Percentiles rank a stretch among this genome's conserved stretches.
Evolutionary conservation across 2,329 filamentous ascomycete genomes (phyloP).

Genomic region (Sporothrix schenckii): DNA sequence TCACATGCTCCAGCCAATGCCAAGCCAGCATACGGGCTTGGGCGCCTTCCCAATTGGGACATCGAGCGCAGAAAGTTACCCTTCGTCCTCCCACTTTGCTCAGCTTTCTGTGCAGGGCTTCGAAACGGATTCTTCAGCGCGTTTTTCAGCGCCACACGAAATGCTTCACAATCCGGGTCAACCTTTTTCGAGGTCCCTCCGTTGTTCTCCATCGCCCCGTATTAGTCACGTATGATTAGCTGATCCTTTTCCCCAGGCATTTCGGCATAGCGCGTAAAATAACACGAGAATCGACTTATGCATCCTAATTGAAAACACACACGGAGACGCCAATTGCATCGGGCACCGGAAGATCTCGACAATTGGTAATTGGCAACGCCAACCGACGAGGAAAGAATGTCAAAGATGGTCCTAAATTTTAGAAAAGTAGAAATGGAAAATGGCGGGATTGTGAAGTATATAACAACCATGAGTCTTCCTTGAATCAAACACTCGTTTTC

Average conservation of each 20-base stretch:
- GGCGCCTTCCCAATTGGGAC: conserved; percentile 9
- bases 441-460: background rate
- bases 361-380: background rate
- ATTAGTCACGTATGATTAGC: conserved; percentile 15
- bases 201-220: no score
- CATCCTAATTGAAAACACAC: background rate
- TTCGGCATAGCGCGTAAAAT: background rate
- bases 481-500: background rate
- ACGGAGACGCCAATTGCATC: background rate
- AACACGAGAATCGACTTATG: background rate
- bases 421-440: background rate
- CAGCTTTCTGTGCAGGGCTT: background rate
- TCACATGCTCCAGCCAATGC: background rate
- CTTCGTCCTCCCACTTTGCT: background rate
- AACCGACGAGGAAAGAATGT: background rate
- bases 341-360: conserved; percentile 12
- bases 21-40: background rate
- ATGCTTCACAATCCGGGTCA: no score
- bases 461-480: background rate
- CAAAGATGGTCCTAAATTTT: background rate
- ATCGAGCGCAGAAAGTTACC: conserved; percentile 24
- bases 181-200: no score
- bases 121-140: no score
- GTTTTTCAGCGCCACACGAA: no score
- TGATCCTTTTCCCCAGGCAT: background rate